phyloP scores from a whole-genome alignment of 768 basidiomycete species.

The Phanerodontia chrysosporium region DNA sequence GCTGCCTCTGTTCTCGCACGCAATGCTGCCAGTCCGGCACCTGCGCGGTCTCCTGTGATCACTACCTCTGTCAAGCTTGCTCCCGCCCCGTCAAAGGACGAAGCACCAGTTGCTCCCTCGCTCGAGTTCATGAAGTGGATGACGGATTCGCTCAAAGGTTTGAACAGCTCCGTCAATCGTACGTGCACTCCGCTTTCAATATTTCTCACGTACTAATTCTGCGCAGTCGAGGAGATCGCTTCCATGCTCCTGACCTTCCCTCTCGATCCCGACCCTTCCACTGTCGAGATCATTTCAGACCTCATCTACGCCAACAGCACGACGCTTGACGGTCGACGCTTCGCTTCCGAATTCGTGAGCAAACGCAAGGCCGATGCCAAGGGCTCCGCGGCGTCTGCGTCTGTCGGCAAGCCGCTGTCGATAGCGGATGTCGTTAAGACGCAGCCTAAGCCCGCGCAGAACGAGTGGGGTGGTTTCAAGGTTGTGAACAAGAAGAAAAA shows the following conservation, averaged over 20 bases:
- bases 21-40: conserved; percentile 31
- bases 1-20: conserved; percentile 27
- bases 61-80: conserved; percentile 19
- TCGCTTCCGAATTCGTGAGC: conserved; percentile 86
- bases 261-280: conserved; percentile 78
- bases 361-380: conserved; percentile 81
- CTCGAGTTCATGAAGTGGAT: conserved; percentile 93
- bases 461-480: conserved; percentile 86
- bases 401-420: conserved; percentile 51
- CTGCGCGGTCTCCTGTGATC: conserved; percentile 27
- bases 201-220: conserved; percentile 1
- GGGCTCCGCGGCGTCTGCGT: conserved; percentile 33
- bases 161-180: conserved; percentile 63
- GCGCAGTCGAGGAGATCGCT: conserved; percentile 89
- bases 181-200: neutral
- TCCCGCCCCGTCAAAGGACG: conserved; percentile 45
- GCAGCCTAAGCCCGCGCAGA: conserved; percentile 67
- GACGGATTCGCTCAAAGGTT: conserved; percentile 75
- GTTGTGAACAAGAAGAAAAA: conserved; percentile 97
- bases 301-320: conserved; percentile 92
- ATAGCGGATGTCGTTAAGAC: conserved; percentile 91
- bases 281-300: conserved; percentile 90
- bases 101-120: conserved; percentile 65
- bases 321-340: conserved; percentile 91
- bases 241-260: conserved; percentile 95